Conservation (phyloP, 208 protist genomes). For the Tetramitus jugosus region DNA sequence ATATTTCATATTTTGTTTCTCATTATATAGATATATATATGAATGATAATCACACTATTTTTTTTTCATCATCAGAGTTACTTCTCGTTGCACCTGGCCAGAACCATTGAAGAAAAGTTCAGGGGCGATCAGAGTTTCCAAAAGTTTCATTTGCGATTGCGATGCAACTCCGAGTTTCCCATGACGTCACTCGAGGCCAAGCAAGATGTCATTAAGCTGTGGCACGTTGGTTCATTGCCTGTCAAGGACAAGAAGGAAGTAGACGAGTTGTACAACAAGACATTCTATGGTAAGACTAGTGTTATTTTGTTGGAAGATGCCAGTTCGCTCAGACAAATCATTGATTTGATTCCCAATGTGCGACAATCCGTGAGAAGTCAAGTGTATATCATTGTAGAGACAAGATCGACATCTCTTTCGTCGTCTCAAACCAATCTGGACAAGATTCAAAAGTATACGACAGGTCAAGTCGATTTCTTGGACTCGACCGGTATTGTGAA, state of each 20-base stretch:
- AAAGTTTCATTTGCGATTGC: constrained; percentile 15
- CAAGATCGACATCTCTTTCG: not conserved
- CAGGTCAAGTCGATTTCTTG: not conserved
- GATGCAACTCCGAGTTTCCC: not conserved
- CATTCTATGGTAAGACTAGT: not conserved
- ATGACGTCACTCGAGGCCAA: not conserved
- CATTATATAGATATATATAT: not conserved
- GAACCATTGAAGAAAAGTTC: no score
- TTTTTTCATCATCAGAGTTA: no score
- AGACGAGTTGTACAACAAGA: not conserved
- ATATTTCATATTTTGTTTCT: not conserved
- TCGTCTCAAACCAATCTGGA: not conserved
- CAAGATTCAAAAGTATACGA: not conserved
- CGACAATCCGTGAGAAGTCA: no score
- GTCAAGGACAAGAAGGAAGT: not conserved
- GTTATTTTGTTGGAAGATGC: constrained; percentile 5
- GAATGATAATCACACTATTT: not conserved
- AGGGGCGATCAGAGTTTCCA: no score
- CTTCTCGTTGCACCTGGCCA: no score
- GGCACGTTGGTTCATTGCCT: not conserved
- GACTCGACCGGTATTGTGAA: not conserved
- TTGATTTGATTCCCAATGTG: not conserved
- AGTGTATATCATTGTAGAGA: not conserved
- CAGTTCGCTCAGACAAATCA: not conserved
- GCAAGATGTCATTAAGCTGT: constrained; percentile 11